Percentiles rank a stretch among this genome's conserved stretches.
Evolutionary conservation across 768 basidiomycete genomes (phyloP).

Genomic region (Pulveroboletus sp.): DNA sequence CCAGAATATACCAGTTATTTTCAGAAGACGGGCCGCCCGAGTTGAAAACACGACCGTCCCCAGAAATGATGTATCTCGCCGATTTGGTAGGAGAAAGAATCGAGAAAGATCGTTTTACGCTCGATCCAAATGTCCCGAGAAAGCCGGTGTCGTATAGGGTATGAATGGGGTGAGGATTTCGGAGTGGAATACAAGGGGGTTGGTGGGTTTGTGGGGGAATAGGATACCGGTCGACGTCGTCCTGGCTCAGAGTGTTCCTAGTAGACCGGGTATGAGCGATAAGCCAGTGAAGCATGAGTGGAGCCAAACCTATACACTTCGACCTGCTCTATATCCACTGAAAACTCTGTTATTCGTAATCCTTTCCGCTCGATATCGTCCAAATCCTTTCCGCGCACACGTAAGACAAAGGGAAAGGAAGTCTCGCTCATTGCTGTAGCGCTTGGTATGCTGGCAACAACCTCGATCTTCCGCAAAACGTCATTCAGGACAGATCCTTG

Average conservation of each 20-base stretch:
- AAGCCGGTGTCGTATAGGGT: slow-evolving; percentile 47
- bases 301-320: slow-evolving; percentile 63
- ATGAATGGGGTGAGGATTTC: slow-evolving; percentile 48
- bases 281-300: neutral
- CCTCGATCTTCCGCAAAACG: slow-evolving; percentile 59
- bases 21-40: slow-evolving; percentile 12
- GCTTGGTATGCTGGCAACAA: slow-evolving; percentile 62
- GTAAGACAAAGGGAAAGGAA: slow-evolving; percentile 53
- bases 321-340: slow-evolving; percentile 56
- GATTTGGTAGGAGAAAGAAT: slow-evolving; percentile 48
- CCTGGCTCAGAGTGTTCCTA: slow-evolving; percentile 42
- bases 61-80: slow-evolving; percentile 47
- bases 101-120: slow-evolving; percentile 38
- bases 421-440: slow-evolving; percentile 46
- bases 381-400: slow-evolving; percentile 57
- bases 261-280: slow-evolving; percentile 7
- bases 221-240: slow-evolving; percentile 48
- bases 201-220: slow-evolving; percentile 56
- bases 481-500: slow-evolving; percentile 45
- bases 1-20: slow-evolving; percentile 27
- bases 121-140: slow-evolving; percentile 23
- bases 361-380: slow-evolving; percentile 47
- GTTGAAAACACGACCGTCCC: slow-evolving; percentile 49
- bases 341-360: slow-evolving; percentile 55
- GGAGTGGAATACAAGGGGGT: slow-evolving; percentile 62